phyloP scores from a whole-genome alignment of 2,329 filamentous ascomycete genomes.

The Metarhizium album region DNA sequence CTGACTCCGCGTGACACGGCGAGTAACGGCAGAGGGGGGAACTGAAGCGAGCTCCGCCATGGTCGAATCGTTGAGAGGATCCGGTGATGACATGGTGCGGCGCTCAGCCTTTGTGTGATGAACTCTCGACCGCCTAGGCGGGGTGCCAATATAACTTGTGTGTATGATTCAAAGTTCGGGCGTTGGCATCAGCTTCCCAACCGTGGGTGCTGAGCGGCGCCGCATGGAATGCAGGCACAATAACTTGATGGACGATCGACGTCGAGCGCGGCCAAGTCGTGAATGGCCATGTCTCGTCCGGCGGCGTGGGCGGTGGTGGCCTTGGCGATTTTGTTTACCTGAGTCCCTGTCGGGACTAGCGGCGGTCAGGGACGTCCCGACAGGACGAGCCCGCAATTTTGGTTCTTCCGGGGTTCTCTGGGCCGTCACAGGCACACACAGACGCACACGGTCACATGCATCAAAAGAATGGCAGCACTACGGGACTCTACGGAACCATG shows the following conservation, averaged over 20 bases:
- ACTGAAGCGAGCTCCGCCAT: constrained; percentile 20
- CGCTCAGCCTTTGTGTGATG: constrained; percentile 3
- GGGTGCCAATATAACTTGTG: constrained; percentile 20
- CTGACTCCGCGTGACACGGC: constrained; percentile 34
- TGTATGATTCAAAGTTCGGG: neutral
- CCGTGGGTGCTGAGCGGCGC: neutral
- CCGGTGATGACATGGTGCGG: constrained; percentile 38
- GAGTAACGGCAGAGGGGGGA: constrained; percentile 25
- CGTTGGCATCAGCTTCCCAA: neutral
- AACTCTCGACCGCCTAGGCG: neutral
- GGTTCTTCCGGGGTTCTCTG: constrained; percentile 4
- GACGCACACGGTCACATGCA: neutral
- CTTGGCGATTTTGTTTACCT: constrained; percentile 20
- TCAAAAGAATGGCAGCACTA: neutral
- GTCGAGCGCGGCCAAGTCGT: neutral
- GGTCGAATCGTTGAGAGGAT: constrained; percentile 35
- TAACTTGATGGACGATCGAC: constrained; percentile 10
- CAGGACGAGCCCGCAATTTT: constrained; percentile 2
- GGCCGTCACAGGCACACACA: too few species aligned
- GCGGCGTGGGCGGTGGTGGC: constrained; percentile 1
- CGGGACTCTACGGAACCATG: constrained; percentile 2
- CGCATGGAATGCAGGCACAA: constrained; percentile 2
- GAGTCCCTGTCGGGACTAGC: constrained; percentile 14
- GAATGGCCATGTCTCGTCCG: neutral
- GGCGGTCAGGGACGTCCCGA: neutral